Evolutionary conservation across 345 rosid genomes (phyloP), one percentile per base, ranked within the genome.

Genomic region (Atalantia buxifolia): DNA sequence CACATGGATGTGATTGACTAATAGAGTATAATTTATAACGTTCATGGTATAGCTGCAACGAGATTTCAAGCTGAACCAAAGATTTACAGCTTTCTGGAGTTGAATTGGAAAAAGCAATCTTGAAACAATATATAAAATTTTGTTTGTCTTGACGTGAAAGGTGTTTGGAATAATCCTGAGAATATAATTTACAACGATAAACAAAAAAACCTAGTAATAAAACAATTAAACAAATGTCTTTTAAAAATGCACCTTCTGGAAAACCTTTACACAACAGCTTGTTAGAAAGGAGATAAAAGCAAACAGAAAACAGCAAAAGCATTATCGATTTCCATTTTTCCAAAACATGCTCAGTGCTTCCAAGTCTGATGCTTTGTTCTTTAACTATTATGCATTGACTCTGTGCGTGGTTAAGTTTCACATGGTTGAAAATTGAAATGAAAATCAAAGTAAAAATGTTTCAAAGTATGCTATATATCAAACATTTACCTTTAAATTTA

Each of bases 401-500:
- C 21, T 27, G 33, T 30, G 9, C 63, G 50, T 18, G 53, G 31
- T 53, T 71, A 30, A 8, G 30, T 74, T 33, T 12, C 24, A 53
- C 22, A 5, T 53, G 57, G 57, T 53, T 53, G 57, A 53, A 53
- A 53, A 53, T 18, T 53, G 57, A 53, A 53, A 53, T 57, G 68
- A 53, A 74, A 74, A 40, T 30, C 45, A 7, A 64, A 28, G 28
- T 16, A 45, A 12, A n/a, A 64, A 19, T 24, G 4, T 33, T 31
- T 65, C 9, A 7, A 75, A 7, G 5, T 5, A 21, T 9, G 16
- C 10, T 31, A 36, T 4, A 24, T 31, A 38, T 48, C 25, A 50
- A 50, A 38, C 14, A 22, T 31, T 10, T 84, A 92, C 99, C 97
- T 93, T 84, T 90, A 79, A 86, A 92, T 83, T 93, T 92, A 57